phyloP scores from a whole-genome alignment of 169 alveolate genomes.

The Theileria orientalis region DNA sequence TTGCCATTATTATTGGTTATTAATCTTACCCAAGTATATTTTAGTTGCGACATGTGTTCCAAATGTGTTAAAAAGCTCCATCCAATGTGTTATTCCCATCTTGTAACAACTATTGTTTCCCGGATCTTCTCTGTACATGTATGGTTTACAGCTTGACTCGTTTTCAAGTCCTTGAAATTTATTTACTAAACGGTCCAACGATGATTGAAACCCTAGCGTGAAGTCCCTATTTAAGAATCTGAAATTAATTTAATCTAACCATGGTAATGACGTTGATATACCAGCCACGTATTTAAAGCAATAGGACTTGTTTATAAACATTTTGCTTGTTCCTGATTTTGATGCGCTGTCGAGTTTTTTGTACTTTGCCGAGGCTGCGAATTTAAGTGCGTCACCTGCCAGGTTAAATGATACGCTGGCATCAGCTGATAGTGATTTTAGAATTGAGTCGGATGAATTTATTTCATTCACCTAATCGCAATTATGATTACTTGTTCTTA shows the following conservation, averaged over 20 bases:
- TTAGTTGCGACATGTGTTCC: conserved; percentile 63
- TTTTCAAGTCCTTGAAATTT: conserved; percentile 8
- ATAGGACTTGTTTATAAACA: conserved; percentile 41
- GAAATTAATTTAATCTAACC: conserved; percentile 20
- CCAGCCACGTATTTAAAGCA: conserved; percentile 67
- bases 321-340: conserved; percentile 5
- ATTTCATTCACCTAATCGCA: conserved; percentile 33
- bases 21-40: conserved; percentile 36
- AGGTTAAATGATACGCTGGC: conserved; percentile 44
- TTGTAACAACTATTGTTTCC: conserved; percentile 20
- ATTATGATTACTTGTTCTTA: conserved; percentile 3
- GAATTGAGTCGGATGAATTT: conserved; percentile 8
- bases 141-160: conserved; percentile 28
- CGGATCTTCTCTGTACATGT: conserved; percentile 36
- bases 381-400: conserved; percentile 46
- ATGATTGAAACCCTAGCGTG: conserved; percentile 40
- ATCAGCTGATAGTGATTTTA: conserved; percentile 46
- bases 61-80: conserved; percentile 39
- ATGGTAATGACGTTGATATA: conserved; percentile 39
- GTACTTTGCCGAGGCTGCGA: conserved; percentile 53
- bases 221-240: conserved; percentile 17
- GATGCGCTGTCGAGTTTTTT: conserved; percentile 33
- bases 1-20: neutral
- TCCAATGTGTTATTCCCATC: conserved; percentile 48
- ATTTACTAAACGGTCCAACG: conserved; percentile 8